Evolutionary conservation across 805 yeast genomes (phyloP), one percentile per base, ranked within the genome.

Genomic region (Kuraishia hungarica): DNA sequence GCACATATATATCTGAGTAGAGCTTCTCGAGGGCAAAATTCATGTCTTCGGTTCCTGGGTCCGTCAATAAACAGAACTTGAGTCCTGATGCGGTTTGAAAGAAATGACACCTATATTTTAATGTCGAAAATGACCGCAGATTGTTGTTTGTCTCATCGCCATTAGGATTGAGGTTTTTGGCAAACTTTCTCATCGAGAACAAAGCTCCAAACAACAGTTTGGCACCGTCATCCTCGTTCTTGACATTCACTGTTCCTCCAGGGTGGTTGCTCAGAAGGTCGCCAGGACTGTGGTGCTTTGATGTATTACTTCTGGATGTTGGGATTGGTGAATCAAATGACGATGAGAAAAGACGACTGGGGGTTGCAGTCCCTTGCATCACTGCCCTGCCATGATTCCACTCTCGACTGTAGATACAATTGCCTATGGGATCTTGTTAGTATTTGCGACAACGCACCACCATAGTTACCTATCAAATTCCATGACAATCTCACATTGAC

Each of bases 201-300:
- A 89, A 73, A 47, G 89, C 82, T 13, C 99, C 99, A 66, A 89
- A 94, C 15, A 94, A 75, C 39, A 94, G 78, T 67, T 93, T 87
- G 7, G 94, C 85, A 15, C 81, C 74, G 64, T 91, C 90, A 52
- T 85, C 86, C 50, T 80, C 77, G 64, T 83, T 84, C 57, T 76
- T 79, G 15, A 75, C 71, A 62, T 84, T 86, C 43, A 71, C 68
- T 60, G 54, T 51, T 53, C 47, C 43, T 17, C 23, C 51, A 3
- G 39, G 39, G 19, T 43, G 23, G 8, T 43, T 43, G 43, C 39
- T 46, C 26, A 43, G 39, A 22, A 26, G 39, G 19, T 43, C 47
- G 24, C n/a, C 24, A 28, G 51, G 6, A 11, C 20, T n/a, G 10
- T 3, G 19, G 19, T 29, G 26, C 11, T 35, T 39, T 23, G 22